These are phyloP conservation scores for Trifolium pratense DNA, from an alignment of 306 rosid species.

Conservation along the genomic window DNA sequence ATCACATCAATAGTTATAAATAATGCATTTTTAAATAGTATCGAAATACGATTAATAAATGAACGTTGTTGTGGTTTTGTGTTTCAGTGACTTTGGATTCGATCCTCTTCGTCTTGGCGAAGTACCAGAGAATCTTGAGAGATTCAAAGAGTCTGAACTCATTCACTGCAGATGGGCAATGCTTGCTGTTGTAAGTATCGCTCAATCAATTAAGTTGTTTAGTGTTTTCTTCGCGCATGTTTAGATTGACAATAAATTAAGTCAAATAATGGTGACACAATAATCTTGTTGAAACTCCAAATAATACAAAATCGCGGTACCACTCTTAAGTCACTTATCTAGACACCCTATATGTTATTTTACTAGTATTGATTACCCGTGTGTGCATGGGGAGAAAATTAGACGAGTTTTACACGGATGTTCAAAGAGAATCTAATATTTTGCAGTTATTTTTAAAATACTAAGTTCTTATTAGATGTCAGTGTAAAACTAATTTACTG, in stretches of 20 bases:
- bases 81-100: conserved; percentile 79
- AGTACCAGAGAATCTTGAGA: conserved; percentile 97
- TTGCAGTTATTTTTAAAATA: too few species aligned
- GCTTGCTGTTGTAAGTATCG: conserved; percentile 91
- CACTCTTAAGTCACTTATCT: too few species aligned
- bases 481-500: background rate
- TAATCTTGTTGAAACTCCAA: too few species aligned
- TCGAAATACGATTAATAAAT: background rate
- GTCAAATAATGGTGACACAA: background rate
- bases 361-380: too few species aligned
- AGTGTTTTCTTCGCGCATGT: background rate
- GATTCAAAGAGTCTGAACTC: conserved; percentile 96
- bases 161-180: conserved; percentile 99
- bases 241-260: background rate
- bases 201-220: background rate
- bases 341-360: too few species aligned
- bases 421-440: background rate
- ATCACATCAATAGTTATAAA: background rate
- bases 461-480: too few species aligned
- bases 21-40: background rate
- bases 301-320: too few species aligned
- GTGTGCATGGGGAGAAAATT: too few species aligned
- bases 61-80: background rate
- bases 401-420: background rate
- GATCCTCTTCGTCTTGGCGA: conserved; percentile 90